A percentile compares a stretch with the other conserved stretches of the same genome.
These are phyloP conservation scores for Brassica rapa DNA, from an alignment of 345 rosid genomes.

Conservation along the genomic window DNA sequence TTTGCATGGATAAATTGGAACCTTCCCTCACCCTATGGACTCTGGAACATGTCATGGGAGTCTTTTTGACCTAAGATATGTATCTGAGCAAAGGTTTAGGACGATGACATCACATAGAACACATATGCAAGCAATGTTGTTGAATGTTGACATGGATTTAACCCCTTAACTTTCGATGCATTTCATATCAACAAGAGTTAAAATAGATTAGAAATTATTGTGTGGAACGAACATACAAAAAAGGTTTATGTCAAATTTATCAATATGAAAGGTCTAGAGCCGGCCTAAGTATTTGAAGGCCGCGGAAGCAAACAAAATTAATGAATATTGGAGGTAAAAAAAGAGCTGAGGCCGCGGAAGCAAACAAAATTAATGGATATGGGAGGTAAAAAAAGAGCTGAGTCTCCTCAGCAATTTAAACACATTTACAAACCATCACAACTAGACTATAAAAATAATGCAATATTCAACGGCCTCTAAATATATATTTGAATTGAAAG, in stretches of 20 bases:
- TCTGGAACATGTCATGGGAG: not conserved
- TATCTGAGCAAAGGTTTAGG: not conserved
- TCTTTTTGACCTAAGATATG: not conserved
- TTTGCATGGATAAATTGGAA: not conserved
- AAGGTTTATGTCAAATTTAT: not conserved
- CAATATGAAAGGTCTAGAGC: not conserved
- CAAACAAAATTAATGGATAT: not conserved
- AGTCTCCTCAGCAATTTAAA: not conserved
- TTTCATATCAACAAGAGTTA: not conserved
- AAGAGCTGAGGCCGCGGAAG: not conserved
- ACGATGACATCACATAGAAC: not conserved
- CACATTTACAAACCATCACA: not conserved
- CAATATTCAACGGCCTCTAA: not conserved
- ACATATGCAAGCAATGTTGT: slow-evolving; percentile 7
- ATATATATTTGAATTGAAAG: not conserved
- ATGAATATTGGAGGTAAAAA: not conserved
- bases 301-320: not conserved
- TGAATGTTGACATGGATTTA: not conserved
- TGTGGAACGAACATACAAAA: not conserved
- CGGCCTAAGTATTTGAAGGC: not conserved
- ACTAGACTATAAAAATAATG: not conserved
- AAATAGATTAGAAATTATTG: not conserved
- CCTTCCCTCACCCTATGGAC: not conserved
- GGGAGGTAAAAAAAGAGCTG: not conserved
- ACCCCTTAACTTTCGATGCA: not conserved